These are phyloP conservation scores for Microsporum ferrugineum DNA, from an alignment of 2,329 filamentous ascomycete species.

Conservation along the genomic window DNA sequence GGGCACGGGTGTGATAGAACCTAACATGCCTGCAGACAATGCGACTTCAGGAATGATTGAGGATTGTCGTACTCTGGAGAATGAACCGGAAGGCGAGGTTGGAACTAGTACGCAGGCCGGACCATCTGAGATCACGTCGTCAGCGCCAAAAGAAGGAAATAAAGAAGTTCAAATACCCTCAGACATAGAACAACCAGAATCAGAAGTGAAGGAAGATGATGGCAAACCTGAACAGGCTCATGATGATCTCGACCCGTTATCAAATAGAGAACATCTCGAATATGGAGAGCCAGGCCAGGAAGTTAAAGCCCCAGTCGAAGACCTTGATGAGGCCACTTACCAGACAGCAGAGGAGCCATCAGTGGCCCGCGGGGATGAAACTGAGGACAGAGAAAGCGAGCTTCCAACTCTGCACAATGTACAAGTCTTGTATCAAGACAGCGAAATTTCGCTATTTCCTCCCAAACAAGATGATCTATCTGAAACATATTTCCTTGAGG, in stretches of 20 bases:
- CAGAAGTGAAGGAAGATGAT: not conserved
- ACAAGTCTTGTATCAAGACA: conserved; percentile 44
- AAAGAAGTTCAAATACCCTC: not conserved
- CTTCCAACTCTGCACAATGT: conserved; percentile 28
- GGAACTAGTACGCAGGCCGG: not conserved
- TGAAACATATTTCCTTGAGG: conserved; percentile 46
- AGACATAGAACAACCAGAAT: not conserved
- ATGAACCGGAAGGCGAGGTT: not conserved
- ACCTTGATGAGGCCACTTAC: not conserved
- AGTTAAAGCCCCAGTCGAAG: not conserved
- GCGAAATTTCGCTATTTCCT: conserved; percentile 49
- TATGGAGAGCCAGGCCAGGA: not conserved
- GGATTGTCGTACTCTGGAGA: not conserved
- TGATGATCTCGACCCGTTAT: not conserved
- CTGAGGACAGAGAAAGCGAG: not conserved
- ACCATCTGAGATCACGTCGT: not conserved
- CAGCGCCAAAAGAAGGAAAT: not conserved
- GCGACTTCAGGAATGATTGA: not conserved
- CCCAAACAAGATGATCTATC: conserved; percentile 43
- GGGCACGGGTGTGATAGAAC: conserved; percentile 5
- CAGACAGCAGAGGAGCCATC: not conserved
- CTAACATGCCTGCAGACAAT: not conserved
- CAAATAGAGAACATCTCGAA: not conserved
- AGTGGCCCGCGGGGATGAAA: not conserved
- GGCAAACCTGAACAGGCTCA: not conserved